Percentiles rank a stretch among this genome's conserved stretches.
Conservation (phyloP, 768 basidiomycete species). For the Boletus rufocinnamomeus region DNA sequence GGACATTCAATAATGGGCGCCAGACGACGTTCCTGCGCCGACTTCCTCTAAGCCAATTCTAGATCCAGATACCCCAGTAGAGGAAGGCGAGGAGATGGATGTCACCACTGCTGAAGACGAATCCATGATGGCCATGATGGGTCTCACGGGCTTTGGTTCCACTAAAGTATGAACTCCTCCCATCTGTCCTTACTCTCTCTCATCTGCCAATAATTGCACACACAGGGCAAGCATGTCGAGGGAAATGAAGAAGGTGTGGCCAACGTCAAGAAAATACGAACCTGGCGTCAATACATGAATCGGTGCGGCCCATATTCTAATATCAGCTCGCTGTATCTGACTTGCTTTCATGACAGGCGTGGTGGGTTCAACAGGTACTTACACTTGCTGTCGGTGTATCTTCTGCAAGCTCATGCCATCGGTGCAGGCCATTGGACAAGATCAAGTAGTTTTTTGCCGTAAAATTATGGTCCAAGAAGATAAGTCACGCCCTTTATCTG, state of each 20-base stretch:
- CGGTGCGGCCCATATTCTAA: slow-evolving; percentile 46
- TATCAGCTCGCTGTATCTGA: slow-evolving; percentile 11
- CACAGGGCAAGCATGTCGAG: slow-evolving; percentile 73
- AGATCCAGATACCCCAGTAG: slow-evolving; percentile 47
- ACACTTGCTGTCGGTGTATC: neutral
- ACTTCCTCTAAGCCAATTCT: slow-evolving; percentile 35
- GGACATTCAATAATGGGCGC: neutral
- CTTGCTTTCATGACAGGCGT: slow-evolving; percentile 46
- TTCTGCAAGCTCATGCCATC: slow-evolving; percentile 17
- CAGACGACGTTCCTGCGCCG: slow-evolving; percentile 14
- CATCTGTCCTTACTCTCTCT: neutral
- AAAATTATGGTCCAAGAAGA: slow-evolving; percentile 6
- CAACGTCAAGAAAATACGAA: slow-evolving; percentile 77
- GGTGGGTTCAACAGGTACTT: slow-evolving; percentile 81
- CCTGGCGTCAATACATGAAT: slow-evolving; percentile 99
- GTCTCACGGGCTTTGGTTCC: slow-evolving; percentile 80
- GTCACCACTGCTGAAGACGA: slow-evolving; percentile 68
- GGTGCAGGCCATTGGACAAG: slow-evolving; percentile 83
- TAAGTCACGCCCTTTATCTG: slow-evolving; percentile 19
- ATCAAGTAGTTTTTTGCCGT: slow-evolving; percentile 62
- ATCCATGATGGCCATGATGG: slow-evolving; percentile 91
- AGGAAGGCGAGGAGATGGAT: slow-evolving; percentile 53
- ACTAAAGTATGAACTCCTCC: slow-evolving; percentile 66
- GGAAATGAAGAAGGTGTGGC: slow-evolving; percentile 79
- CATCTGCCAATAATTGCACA: slow-evolving; percentile 1